These are phyloP conservation scores for Tolypocladium paradoxum DNA, from an alignment of 2,329 filamentous ascomycete genomes.

Conservation along the genomic window DNA sequence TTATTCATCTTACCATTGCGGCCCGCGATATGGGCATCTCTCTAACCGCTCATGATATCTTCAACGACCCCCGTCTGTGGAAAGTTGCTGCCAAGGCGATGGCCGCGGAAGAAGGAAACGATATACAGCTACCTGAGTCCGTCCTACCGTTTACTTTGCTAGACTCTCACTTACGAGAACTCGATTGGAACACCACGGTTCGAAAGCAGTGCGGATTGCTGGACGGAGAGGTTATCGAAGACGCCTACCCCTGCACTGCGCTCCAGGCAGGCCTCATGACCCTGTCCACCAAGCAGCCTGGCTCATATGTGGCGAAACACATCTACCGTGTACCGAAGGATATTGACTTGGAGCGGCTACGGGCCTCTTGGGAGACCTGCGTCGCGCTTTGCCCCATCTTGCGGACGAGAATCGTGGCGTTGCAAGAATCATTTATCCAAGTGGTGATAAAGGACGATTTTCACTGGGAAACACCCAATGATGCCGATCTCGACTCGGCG, in stretches of 20 bases:
- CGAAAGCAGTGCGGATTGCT: neutral
- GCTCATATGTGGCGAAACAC: constrained; percentile 23
- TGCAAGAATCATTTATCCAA: constrained; percentile 2
- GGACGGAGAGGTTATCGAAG: neutral
- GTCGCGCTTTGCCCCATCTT: constrained; percentile 4
- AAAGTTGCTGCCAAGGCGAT: neutral
- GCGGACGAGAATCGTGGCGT: constrained; percentile 5
- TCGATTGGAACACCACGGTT: neutral
- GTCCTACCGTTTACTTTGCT: neutral
- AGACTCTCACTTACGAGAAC: neutral
- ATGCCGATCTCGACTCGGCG: neutral
- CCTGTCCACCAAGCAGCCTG: constrained; percentile 16
- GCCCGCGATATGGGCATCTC: constrained; percentile 3
- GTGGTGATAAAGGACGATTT: neutral
- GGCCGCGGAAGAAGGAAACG: too few relatives aligned
- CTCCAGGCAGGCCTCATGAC: constrained; percentile 28
- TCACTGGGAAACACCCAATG: neutral
- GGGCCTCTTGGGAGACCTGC: constrained; percentile 15
- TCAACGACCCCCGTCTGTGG: constrained; percentile 7
- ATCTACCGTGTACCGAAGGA: constrained; percentile 9
- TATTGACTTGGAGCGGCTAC: constrained; percentile 13
- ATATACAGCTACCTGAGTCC: too few relatives aligned
- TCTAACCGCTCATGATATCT: constrained; percentile 7
- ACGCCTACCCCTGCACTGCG: constrained; percentile 21
- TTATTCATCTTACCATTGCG: constrained; percentile 9